Evolutionary conservation across 1,284 basidiomycete genomes (phyloP).

Genomic region (Malassezia sp.): DNA sequence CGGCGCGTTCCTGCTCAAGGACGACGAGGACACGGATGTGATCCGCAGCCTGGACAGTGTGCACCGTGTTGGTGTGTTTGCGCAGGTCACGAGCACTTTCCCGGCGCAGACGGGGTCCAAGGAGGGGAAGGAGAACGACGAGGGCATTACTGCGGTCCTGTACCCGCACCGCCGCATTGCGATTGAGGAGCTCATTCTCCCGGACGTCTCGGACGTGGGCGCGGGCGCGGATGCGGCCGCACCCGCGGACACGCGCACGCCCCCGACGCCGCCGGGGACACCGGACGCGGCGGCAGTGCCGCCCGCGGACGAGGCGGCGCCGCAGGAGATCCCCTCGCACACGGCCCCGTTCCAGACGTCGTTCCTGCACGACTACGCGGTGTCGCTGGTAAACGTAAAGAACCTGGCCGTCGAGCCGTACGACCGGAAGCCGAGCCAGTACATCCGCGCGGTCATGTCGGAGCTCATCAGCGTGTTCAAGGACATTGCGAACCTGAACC

Average conservation of each 20-base stretch:
- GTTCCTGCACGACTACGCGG: constrained; percentile 76
- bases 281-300: not conserved
- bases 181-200: constrained; percentile 70
- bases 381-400: constrained; percentile 82
- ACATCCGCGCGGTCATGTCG: constrained; percentile 87
- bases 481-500: constrained; percentile 93
- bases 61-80: constrained; percentile 88
- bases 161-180: constrained; percentile 87
- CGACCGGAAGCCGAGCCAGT: constrained; percentile 61
- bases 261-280: not conserved
- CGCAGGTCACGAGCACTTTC: constrained; percentile 92
- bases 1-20: constrained; percentile 92
- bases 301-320: constrained; percentile 4
- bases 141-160: constrained; percentile 74
- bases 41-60: constrained; percentile 80
- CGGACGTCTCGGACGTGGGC: not conserved
- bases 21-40: constrained; percentile 83
- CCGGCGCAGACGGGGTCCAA: constrained; percentile 37
- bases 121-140: constrained; percentile 57
- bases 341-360: constrained; percentile 62
- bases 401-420: constrained; percentile 70
- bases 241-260: not conserved
- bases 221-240: not conserved
- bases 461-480: constrained; percentile 97
- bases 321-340: constrained; percentile 28